Conservation (phyloP, 2,329 filamentous ascomycete species). For the Plectosphaerella cucumerina region DNA sequence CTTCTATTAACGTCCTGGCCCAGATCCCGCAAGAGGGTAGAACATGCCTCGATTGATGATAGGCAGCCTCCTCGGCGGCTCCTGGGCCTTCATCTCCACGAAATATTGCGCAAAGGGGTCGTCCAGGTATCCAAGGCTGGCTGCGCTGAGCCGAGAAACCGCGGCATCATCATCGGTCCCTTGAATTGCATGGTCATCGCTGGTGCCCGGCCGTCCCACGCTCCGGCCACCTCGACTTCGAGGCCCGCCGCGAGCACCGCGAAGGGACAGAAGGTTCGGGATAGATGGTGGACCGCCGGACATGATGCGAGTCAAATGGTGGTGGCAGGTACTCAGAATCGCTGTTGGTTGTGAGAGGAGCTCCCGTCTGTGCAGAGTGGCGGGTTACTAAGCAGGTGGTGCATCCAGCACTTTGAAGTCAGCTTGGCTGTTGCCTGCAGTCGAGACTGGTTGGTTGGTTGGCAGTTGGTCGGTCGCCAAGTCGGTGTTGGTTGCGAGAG, state of each 20-base stretch:
- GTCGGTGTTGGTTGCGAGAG: too few species aligned
- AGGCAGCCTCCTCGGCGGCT: constrained; percentile 64
- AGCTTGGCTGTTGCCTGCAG: too few species aligned
- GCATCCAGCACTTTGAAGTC: too few species aligned
- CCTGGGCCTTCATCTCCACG: constrained; percentile 44
- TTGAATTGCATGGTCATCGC: constrained; percentile 74
- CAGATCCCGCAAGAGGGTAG: background rate
- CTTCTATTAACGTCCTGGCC: too few species aligned
- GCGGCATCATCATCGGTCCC: constrained; percentile 90
- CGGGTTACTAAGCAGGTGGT: too few species aligned
- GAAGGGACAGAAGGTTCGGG: constrained; percentile 67
- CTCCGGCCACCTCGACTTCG: constrained; percentile 28
- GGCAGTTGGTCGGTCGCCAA: too few species aligned
- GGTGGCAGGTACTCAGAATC: too few species aligned
- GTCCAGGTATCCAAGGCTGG: constrained; percentile 76
- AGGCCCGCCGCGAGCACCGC: constrained; percentile 37
- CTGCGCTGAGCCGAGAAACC: constrained; percentile 82
- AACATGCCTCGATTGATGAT: constrained; percentile 86
- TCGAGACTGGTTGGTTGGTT: too few species aligned
- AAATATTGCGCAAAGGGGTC: constrained; percentile 76
- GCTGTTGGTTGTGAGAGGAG: too few species aligned
- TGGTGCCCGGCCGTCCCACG: constrained; percentile 20
- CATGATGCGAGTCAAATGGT: constrained; percentile 41
- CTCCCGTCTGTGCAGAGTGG: too few species aligned
- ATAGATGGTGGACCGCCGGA: constrained; percentile 60